Evolutionary conservation across 495 filamentous ascomycete genomes (phyloP), one percentile per base, ranked within the genome.

Genomic region (Schizothecium vesticola): DNA sequence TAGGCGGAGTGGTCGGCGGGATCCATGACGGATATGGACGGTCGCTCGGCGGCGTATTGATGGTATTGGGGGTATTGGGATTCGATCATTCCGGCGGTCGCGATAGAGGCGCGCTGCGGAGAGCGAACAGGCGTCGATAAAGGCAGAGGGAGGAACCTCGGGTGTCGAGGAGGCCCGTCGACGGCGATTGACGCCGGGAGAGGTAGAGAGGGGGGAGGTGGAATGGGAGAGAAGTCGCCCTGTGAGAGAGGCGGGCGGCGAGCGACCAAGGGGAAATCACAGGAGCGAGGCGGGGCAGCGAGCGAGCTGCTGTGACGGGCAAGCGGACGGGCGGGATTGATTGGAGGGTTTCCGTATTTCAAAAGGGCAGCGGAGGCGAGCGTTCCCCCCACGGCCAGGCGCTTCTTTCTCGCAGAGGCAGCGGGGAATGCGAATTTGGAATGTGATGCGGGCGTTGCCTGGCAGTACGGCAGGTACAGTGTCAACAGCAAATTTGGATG

Each of bases 1-100:
- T 83, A 83, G 63, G 73, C 60, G 33, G 69, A 59, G 59, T 71
- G 67, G 59, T 70, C 60, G 21, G 77, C 67, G 9, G 77, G 77
- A 25, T 84, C 81, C 67, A 81, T 73, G 56, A 76, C n/a, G n/a
- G n/a, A n/a, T n/a, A n/a, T 74, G 60, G 56, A 77, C 73, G 59
- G 76, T 64, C 21, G 73, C 64, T 67, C 72, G 73, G 71, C 73
- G 68, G 67, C 71, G 72, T 51, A 51, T n/a, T n/a, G 43, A n/a
- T 19, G 43, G 16, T 51, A 51, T 51, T 51, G 43, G 60, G 73
- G 69, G 62, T 73, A 76, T 57, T 75, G 73, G 21, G 71, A 24
- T 12, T 76, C 74, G 23, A 70, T 58, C 72, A 73, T 72, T 70
- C 55, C 67, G 68, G 29, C 68, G 61, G 65, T 67, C 67, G 74